These are phyloP conservation scores for Chlorophyllum brunneum DNA, from an alignment of 768 basidiomycete genomes.

Conservation along the genomic window DNA sequence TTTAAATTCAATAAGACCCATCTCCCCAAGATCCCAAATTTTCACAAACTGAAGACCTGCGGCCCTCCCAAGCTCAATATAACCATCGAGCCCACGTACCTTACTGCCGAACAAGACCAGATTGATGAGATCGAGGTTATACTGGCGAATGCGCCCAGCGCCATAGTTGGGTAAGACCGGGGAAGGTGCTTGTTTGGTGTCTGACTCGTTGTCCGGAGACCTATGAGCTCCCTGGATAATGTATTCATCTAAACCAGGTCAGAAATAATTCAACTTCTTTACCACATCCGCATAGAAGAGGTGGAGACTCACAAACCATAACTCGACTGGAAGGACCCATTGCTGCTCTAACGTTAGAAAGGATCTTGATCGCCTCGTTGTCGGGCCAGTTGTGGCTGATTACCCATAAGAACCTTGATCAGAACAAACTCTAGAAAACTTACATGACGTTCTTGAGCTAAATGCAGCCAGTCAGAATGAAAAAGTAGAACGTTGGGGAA, in stretches of 20 bases:
- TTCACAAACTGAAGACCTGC: constrained; percentile 28
- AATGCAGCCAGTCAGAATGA: not conserved
- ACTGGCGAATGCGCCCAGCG: constrained; percentile 32
- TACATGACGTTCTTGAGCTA: constrained; percentile 35
- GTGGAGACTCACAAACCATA: constrained; percentile 34
- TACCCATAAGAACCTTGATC: not conserved
- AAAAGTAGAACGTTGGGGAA: not conserved
- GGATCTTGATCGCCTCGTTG: constrained; percentile 27
- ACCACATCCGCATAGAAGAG: no score
- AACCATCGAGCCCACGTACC: constrained; percentile 39
- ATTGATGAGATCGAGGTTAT: constrained; percentile 44
- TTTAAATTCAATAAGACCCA: constrained; percentile 24
- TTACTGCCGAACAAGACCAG: constrained; percentile 35
- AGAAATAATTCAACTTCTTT: not conserved
- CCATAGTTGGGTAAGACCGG: constrained; percentile 47
- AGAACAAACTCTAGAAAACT: not conserved
- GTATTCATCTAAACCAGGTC: constrained; percentile 27
- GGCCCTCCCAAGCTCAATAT: constrained; percentile 28
- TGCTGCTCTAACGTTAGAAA: constrained; percentile 28
- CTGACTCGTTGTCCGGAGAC: not conserved
- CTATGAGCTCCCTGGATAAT: constrained; percentile 27
- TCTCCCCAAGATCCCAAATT: constrained; percentile 27
- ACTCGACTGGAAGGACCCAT: constrained; percentile 32
- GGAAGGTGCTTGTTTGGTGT: constrained; percentile 28
- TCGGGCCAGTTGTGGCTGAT: constrained; percentile 41